These are phyloP conservation scores for Trypanosoma melophagium DNA, from an alignment of 208 protist species.

Conservation along the genomic window DNA sequence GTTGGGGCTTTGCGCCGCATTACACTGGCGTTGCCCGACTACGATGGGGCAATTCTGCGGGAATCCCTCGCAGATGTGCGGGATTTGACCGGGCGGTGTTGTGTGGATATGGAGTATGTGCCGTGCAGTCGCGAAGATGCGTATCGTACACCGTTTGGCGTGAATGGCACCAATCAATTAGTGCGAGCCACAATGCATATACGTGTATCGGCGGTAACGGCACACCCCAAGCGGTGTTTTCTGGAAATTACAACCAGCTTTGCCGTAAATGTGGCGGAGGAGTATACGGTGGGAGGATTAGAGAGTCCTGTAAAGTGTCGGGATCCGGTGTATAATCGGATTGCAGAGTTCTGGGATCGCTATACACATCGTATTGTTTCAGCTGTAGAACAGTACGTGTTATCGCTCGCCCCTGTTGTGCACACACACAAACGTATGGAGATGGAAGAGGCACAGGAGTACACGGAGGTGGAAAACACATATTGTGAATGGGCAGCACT, in stretches of 20 bases:
- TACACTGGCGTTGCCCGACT: slow-evolving; percentile 28
- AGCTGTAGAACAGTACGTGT: no score
- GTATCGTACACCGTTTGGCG: slow-evolving; percentile 46
- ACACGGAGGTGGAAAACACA: neutral
- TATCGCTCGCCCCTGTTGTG: no score
- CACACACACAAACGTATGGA: no score
- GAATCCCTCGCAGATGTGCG: slow-evolving; percentile 35
- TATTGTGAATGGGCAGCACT: slow-evolving; percentile 6
- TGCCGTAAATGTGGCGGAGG: slow-evolving; percentile 19
- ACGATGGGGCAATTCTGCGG: slow-evolving; percentile 37
- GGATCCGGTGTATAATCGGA: neutral
- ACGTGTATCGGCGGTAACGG: slow-evolving; percentile 36
- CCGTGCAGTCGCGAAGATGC: slow-evolving; percentile 30
- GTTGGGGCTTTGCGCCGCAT: slow-evolving; percentile 37
- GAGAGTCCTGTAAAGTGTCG: neutral
- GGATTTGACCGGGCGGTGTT: slow-evolving; percentile 7
- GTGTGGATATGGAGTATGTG: slow-evolving; percentile 41
- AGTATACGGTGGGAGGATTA: slow-evolving; percentile 1
- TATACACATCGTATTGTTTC: no score
- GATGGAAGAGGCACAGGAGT: no score
- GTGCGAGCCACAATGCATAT: slow-evolving; percentile 22
- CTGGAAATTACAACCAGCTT: slow-evolving; percentile 36
- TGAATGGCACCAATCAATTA: slow-evolving; percentile 26
- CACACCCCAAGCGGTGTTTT: slow-evolving; percentile 51
- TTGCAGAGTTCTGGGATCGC: no score